These are phyloP conservation scores for Kodamaea neixiangensis DNA, from an alignment of 805 yeast genomes.

Conservation along the genomic window DNA sequence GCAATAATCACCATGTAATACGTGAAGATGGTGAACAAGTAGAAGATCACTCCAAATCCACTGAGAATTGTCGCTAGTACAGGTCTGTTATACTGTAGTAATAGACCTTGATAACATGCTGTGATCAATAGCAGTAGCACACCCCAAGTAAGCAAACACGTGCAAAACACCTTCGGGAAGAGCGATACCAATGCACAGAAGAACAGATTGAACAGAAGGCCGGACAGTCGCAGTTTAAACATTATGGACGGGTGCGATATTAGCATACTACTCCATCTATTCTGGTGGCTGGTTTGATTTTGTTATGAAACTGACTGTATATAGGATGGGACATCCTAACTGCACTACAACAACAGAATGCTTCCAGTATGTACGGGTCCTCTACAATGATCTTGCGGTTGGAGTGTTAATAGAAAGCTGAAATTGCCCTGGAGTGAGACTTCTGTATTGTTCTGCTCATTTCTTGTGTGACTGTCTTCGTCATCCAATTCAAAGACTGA, in stretches of 20 bases:
- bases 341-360: background rate
- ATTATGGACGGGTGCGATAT: constrained; percentile 10
- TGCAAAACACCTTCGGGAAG: constrained; percentile 53
- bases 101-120: background rate
- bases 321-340: background rate
- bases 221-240: constrained; percentile 10
- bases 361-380: background rate
- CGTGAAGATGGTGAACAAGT: constrained; percentile 44
- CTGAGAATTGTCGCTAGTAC: constrained; percentile 18
- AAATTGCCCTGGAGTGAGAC: too few relatives aligned
- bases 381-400: background rate
- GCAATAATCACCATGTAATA: constrained; percentile 52
- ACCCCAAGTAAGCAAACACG: constrained; percentile 49
- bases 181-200: constrained; percentile 15
- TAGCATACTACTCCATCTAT: constrained; percentile 5
- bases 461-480: too few relatives aligned
- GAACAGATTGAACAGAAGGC: constrained; percentile 1
- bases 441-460: too few relatives aligned
- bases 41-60: constrained; percentile 29
- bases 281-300: constrained; percentile 1
- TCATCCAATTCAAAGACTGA: background rate
- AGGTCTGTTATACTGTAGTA: constrained; percentile 10
- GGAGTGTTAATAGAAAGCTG: background rate
- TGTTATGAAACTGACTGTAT: background rate
- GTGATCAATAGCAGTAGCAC: constrained; percentile 36